Conservation (phyloP, 2,329 filamentous ascomycete species). For the Myriosclerotinia duriaeana region DNA sequence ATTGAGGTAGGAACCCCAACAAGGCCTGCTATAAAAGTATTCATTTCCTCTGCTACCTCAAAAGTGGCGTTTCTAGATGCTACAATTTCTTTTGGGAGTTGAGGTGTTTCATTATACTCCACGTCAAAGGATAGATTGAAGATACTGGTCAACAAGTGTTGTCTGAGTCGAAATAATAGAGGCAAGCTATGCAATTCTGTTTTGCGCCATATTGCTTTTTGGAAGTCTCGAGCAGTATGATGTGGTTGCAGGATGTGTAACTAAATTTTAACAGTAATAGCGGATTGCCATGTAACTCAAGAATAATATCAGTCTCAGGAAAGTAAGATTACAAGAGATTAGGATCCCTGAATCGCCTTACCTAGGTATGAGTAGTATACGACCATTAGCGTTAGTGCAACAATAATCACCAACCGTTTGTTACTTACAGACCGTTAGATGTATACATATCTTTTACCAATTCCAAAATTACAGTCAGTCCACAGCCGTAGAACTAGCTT, state of each 20-base stretch:
- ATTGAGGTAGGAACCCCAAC: background rate
- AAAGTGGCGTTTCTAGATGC: background rate
- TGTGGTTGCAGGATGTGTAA: too few species aligned
- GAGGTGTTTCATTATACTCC: background rate
- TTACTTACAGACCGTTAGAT: background rate
- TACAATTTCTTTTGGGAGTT: background rate
- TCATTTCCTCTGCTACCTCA: background rate
- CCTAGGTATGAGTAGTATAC: too few species aligned
- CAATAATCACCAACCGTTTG: background rate
- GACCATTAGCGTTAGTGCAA: background rate
- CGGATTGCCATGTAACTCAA: too few species aligned
- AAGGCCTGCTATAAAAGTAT: background rate
- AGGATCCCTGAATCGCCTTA: too few species aligned
- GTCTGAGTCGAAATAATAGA: slow-evolving; percentile 5
- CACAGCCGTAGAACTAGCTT: too few species aligned
- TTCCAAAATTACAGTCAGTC: too few species aligned
- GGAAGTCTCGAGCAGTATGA: too few species aligned
- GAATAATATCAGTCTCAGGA: too few species aligned
- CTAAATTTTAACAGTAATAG: too few species aligned
- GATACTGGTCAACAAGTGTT: background rate
- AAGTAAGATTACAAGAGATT: too few species aligned
- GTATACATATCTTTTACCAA: too few species aligned
- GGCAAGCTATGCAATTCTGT: slow-evolving; percentile 5
- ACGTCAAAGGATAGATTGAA: slow-evolving; percentile 10
- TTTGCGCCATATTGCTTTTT: background rate